phyloP scores from a whole-genome alignment of 352 stramenopile species.

The Pythium aquatile region DNA sequence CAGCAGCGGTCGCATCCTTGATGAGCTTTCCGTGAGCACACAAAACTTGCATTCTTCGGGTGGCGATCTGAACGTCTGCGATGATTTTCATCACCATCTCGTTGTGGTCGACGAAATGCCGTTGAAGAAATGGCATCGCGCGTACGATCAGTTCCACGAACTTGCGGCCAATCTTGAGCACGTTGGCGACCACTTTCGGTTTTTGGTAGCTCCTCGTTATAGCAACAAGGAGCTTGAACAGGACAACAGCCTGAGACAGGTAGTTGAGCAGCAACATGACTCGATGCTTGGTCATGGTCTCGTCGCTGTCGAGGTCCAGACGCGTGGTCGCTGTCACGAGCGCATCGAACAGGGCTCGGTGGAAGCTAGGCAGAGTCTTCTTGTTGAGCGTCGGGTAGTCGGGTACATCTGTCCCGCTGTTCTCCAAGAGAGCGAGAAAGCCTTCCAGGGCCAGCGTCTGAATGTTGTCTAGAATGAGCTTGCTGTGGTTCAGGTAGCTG shows the following conservation, averaged over 20 bases:
- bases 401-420: constrained; percentile 20
- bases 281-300: constrained; percentile 11
- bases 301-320: constrained; percentile 32
- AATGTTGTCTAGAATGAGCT: constrained; percentile 43
- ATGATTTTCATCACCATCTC: constrained; percentile 53
- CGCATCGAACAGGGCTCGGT: constrained; percentile 48
- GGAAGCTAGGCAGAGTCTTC: constrained; percentile 47
- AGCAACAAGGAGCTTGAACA: constrained; percentile 63
- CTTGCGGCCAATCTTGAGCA: constrained; percentile 51
- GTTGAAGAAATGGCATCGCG: constrained; percentile 57
- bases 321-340: constrained; percentile 38
- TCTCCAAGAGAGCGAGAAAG: constrained; percentile 41
- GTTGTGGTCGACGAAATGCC: constrained; percentile 46
- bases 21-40: constrained; percentile 63
- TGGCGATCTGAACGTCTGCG: constrained; percentile 55
- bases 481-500: constrained; percentile 39
- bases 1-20: constrained; percentile 46
- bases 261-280: constrained; percentile 49
- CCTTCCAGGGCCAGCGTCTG: constrained; percentile 45
- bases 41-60: constrained; percentile 56
- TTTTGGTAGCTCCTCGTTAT: constrained; percentile 64
- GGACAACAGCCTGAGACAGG: constrained; percentile 43
- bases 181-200: constrained; percentile 39
- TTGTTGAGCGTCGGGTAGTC: constrained; percentile 48
- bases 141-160: constrained; percentile 53